phyloP scores from a whole-genome alignment of 176 grass and related monocot species.

The Hordeum vulgare region MorexV3_pseudomolecules_assembly NC_058521.1:11921288-11921787 shows the following conservation, averaged over 20 bases:
- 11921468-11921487: not conserved
- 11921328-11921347: not conserved
- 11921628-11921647: not conserved
- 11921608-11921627: not conserved
- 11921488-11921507: not conserved
- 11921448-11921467: not conserved
- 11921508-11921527: constrained; percentile 14
- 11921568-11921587: constrained; percentile 6
- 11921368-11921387: not conserved
- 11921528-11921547: constrained; percentile 18
- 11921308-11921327: not conserved
- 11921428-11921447: not conserved
- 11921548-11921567: constrained; percentile 14
- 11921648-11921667: not conserved
- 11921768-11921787: constrained; percentile 74
- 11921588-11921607: not conserved
- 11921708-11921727: constrained; percentile 43
- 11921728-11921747: constrained; percentile 77
- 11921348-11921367: not conserved
- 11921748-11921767: constrained; percentile 73
- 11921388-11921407: not conserved
- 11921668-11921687: not conserved
- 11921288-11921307: too few species aligned
- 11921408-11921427: not conserved
- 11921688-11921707: constrained; percentile 10